These are phyloP conservation scores for Casaregolazyma lundiana DNA, from an alignment of 1,139 yeast genomes.

Conservation along the genomic window DNA sequence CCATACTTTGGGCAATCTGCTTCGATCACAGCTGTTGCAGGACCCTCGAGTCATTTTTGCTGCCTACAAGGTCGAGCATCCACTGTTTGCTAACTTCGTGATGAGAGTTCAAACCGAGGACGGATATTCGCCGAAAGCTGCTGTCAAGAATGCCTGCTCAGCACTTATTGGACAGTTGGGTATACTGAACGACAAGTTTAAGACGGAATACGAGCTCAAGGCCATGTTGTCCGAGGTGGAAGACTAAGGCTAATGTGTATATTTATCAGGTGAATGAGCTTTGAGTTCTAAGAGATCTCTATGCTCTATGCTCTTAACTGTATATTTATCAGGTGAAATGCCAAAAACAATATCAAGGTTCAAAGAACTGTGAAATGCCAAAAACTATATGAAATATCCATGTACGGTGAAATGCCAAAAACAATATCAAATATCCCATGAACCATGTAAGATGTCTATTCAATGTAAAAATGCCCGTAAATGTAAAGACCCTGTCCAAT, in stretches of 20 bases:
- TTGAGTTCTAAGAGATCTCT: too few relatives aligned
- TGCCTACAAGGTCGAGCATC: constrained; percentile 97
- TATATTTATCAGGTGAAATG: not conserved
- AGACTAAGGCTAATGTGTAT: constrained; percentile 11
- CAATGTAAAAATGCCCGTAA: too few relatives aligned
- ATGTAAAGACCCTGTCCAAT: too few relatives aligned
- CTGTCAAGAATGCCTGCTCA: constrained; percentile 84
- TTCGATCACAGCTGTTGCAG: constrained; percentile 78
- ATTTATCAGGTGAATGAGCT: not conserved
- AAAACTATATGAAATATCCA: too few relatives aligned
- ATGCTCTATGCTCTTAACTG: too few relatives aligned
- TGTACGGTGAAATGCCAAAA: not conserved
- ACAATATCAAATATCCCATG: too few relatives aligned
- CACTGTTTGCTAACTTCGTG: constrained; percentile 89
- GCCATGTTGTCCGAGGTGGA: constrained; percentile 47
- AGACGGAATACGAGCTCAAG: constrained; percentile 90
- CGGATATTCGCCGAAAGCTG: constrained; percentile 86
- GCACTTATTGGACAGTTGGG: constrained; percentile 75
- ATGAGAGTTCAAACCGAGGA: constrained; percentile 95
- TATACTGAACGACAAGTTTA: constrained; percentile 68
- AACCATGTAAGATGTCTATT: too few relatives aligned
- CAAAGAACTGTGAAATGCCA: too few relatives aligned
- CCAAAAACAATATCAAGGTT: too few relatives aligned
- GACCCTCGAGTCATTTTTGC: constrained; percentile 89
- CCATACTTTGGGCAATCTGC: constrained; percentile 88